phyloP scores from a whole-genome alignment of 1,139 yeast genomes.

The Saccharomyces uvarum region DNA sequence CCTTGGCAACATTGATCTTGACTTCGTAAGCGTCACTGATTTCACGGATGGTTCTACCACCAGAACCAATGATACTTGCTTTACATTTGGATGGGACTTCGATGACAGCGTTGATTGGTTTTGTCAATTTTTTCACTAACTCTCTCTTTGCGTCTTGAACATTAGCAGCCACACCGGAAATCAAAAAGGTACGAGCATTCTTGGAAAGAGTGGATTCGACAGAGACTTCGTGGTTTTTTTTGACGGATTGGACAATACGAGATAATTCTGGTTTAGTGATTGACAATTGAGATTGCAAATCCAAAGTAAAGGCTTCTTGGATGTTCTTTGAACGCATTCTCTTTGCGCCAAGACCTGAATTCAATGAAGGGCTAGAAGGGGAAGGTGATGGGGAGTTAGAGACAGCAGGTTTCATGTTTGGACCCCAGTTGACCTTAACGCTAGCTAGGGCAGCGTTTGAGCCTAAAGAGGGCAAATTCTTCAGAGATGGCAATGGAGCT shows the following conservation, averaged over 20 bases:
- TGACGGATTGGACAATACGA: constrained; percentile 55
- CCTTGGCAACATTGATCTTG: constrained; percentile 63
- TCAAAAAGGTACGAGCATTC: constrained; percentile 69
- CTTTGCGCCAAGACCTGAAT: constrained; percentile 20
- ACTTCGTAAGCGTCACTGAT: constrained; percentile 61
- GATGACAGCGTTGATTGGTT: constrained; percentile 57
- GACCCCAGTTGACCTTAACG: constrained; percentile 39
- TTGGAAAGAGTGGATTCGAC: constrained; percentile 84
- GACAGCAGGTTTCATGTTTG: constrained; percentile 37
- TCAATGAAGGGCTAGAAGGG: constrained; percentile 21
- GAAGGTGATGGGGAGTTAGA: constrained; percentile 29
- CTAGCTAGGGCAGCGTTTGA: constrained; percentile 37
- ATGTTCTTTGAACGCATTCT: constrained; percentile 41
- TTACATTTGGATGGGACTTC: constrained; percentile 72
- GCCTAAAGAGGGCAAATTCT: constrained; percentile 71
- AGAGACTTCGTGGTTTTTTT: constrained; percentile 54
- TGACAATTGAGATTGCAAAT: constrained; percentile 57
- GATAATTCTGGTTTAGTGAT: constrained; percentile 59
- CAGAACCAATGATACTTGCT: constrained; percentile 79
- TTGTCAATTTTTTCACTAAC: constrained; percentile 68
- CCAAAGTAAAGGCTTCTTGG: constrained; percentile 69
- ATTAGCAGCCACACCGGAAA: constrained; percentile 65
- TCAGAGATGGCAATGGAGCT: constrained; percentile 38
- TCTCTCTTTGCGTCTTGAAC: constrained; percentile 71
- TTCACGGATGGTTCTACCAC: constrained; percentile 76